A percentile compares a stretch with the other conserved stretches of the same genome.
Conservation (phyloP, 2,329 filamentous ascomycete genomes). For the Juglanconis oblonga region DNA sequence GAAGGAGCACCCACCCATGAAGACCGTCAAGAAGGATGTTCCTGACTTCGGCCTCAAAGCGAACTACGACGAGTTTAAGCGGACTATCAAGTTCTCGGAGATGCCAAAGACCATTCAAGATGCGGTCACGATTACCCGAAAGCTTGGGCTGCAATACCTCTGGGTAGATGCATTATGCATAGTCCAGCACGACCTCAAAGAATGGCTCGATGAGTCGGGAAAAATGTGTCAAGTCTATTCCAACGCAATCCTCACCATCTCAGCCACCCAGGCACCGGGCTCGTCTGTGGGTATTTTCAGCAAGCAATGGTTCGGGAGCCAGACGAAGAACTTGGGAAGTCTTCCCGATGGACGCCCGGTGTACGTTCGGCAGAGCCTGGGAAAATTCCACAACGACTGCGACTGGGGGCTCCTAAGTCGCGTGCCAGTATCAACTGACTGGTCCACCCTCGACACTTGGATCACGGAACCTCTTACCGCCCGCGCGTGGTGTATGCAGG, state of each 20-base stretch:
- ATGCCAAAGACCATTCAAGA: constrained; percentile 7
- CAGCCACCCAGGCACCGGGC: constrained; percentile 1
- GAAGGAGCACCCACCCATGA: constrained; percentile 2
- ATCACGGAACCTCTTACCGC: background rate
- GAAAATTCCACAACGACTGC: background rate
- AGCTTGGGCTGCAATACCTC: constrained; percentile 20
- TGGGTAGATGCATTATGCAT: constrained; percentile 27
- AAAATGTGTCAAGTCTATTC: constrained; percentile 9
- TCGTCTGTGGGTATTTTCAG: background rate
- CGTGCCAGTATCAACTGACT: background rate
- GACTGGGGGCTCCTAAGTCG: constrained; percentile 4
- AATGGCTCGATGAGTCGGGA: constrained; percentile 18
- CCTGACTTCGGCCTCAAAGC: background rate
- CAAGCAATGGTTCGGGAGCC: background rate
- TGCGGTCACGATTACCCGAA: constrained; percentile 8
- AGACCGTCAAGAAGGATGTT: background rate
- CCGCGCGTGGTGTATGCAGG: constrained; percentile 4
- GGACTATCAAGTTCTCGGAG: background rate
- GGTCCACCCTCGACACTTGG: background rate
- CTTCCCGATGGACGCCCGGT: constrained; percentile 19
- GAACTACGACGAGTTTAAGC: background rate
- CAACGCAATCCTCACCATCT: constrained; percentile 6
- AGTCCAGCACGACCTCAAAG: constrained; percentile 21
- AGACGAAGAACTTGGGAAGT: background rate
- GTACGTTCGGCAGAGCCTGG: background rate